These are phyloP conservation scores for Zanthoxylum bungeanum DNA, from an alignment of 345 rosid species.

Conservation along the genomic window DNA sequence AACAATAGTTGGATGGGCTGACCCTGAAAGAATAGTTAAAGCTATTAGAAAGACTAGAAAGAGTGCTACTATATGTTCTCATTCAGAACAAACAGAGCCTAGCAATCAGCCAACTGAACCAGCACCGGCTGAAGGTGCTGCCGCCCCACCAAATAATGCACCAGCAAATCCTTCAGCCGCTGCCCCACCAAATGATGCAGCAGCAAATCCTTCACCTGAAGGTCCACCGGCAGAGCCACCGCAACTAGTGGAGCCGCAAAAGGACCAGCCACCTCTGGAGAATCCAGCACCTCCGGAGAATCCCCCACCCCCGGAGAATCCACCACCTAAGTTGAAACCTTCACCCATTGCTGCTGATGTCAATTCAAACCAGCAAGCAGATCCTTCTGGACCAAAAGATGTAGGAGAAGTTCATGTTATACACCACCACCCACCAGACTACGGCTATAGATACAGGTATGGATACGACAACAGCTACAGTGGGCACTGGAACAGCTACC, in stretches of 20 bases:
- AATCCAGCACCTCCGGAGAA: conserved; percentile 31
- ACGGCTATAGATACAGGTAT: conserved; percentile 34
- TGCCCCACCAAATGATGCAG: conserved; percentile 28
- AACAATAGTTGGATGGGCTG: conserved; percentile 69
- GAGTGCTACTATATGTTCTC: conserved; percentile 54
- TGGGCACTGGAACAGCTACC: conserved; percentile 32
- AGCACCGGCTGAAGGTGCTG: conserved; percentile 30
- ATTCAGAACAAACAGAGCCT: conserved; percentile 38
- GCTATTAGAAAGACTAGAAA: conserved; percentile 66
- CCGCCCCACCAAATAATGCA: conserved; percentile 27
- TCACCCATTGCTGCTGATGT: conserved; percentile 25
- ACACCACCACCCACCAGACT: conserved; percentile 48
- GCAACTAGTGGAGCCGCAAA: conserved; percentile 42
- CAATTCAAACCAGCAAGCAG: conserved; percentile 29
- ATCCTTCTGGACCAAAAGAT: conserved; percentile 37
- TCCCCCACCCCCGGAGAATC: conserved; percentile 30
- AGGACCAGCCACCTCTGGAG: conserved; percentile 33
- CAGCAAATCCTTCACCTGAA: conserved; percentile 34
- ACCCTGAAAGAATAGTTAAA: conserved; percentile 57
- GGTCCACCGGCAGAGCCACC: conserved; percentile 37
- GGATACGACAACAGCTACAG: conserved; percentile 11
- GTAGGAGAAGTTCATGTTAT: conserved; percentile 47
- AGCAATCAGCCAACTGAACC: conserved; percentile 40
- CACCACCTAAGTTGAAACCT: conserved; percentile 6
- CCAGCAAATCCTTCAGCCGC: conserved; percentile 26